phyloP scores from a whole-genome alignment of 768 basidiomycete genomes.

The Phanerodontia chrysosporium region DNA sequence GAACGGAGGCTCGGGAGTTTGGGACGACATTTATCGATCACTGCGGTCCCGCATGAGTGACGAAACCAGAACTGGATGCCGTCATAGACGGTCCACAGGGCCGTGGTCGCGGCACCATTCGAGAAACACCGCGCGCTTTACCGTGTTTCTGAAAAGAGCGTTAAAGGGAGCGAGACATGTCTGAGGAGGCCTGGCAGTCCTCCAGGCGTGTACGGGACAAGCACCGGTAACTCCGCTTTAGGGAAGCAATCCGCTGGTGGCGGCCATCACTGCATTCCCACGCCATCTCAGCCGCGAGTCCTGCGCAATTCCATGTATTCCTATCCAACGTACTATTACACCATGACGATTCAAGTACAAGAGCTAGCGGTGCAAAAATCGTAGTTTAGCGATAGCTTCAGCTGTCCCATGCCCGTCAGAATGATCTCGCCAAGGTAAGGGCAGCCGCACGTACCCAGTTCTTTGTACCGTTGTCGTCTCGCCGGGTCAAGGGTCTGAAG shows the following conservation, averaged over 20 bases:
- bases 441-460: slow-evolving; percentile 45
- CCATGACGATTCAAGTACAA: too few relatives aligned
- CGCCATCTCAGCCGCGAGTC: background rate
- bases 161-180: background rate
- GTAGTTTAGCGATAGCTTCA: background rate
- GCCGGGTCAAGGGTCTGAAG: slow-evolving; percentile 63
- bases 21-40: background rate
- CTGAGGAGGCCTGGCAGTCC: background rate
- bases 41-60: background rate
- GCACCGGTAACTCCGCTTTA: background rate
- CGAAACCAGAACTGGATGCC: background rate
- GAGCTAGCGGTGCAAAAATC: too few relatives aligned
- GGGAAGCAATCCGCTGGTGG: background rate
- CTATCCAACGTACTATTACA: background rate
- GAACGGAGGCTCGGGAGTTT: background rate
- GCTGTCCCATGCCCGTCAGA: background rate
- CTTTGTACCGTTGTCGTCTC: slow-evolving; percentile 64
- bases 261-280: background rate
- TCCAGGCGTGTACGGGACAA: background rate
- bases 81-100: background rate
- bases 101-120: background rate
- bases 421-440: background rate
- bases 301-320: too few relatives aligned
- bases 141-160: background rate
- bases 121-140: background rate